Base-by-base conservation (phyloP, 2,329 filamentous ascomycete species). In the Verticillium albo-atrum region DNA sequence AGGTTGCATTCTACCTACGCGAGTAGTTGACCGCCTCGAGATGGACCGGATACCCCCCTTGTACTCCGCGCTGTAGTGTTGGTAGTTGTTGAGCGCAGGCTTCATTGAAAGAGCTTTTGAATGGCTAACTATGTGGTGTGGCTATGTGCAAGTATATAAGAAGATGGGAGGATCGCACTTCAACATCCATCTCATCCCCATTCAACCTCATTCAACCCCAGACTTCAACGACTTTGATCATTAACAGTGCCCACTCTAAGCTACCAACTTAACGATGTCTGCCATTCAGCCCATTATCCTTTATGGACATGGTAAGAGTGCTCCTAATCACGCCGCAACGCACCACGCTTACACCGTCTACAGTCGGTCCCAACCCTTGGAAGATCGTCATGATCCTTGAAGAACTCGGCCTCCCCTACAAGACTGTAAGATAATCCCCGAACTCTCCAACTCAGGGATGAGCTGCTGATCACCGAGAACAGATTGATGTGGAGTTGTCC, bases 371-470 rank as follows among this genome's bases (percentile, higher is more conserved):
- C 34, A 73, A 72, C 58, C 70, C 68, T 4, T 64, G 59, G 47
- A 74, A 75, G 61, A 70, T 73, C 14, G 54, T 66, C 55, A 70
- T 77, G 52, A 52, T 71, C 20, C 64, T 76, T 3, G 73, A 75
- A 54, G 75, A 76, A 59, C 72, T 76, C 12, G 67, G 65, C 0
- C 30, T 77, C 4, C 71, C 72, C 3, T 76, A 75, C 63, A 69
- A 69, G 23, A 61, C 58, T 32, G 60, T 58, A 6, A 17, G n/a
- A 26, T 14, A 3, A 12, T 25, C 14, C 14, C 12, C 35, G 3
- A 4, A 12, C 51, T 15, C 6, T 32, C 25, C 23, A 27, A 25
- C 14, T 6, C 20, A 30, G 20, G 55, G n/a, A n/a, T n/a, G n/a
- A n/a, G n/a, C n/a, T 35, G 15, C 2, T 3, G 12, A 37, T 34